These are phyloP conservation scores for Candida sanyaensis DNA, from an alignment of 1,139 yeast genomes.

Conservation along the genomic window DNA sequence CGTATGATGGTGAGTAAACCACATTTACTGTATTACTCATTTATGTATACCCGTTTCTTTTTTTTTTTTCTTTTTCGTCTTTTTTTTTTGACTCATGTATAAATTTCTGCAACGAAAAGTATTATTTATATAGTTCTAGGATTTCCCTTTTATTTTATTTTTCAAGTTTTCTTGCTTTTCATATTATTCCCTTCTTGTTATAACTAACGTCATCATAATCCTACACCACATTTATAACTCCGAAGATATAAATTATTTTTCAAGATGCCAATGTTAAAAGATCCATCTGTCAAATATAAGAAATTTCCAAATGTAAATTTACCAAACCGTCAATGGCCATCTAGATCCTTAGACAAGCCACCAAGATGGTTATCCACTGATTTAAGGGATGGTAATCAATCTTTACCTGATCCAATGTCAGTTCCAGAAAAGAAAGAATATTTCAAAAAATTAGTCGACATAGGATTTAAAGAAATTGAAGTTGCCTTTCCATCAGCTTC, in stretches of 20 bases:
- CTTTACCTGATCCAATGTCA: constrained; percentile 54
- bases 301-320: constrained; percentile 39
- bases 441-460: constrained; percentile 44
- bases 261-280: constrained; percentile 33
- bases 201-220: no score
- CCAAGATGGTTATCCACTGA: constrained; percentile 55
- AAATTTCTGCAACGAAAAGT: not conserved
- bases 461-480: constrained; percentile 52
- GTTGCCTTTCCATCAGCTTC: constrained; percentile 53
- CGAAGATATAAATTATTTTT: not conserved
- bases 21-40: not conserved
- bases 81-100: not conserved
- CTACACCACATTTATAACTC: not conserved
- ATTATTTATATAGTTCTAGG: not conserved
- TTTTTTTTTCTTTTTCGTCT: not conserved
- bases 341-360: constrained; percentile 37
- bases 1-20: not conserved
- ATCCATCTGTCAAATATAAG: constrained; percentile 43
- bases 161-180: not conserved
- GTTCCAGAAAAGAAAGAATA: constrained; percentile 46
- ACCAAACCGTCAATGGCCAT: constrained; percentile 48
- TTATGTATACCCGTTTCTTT: not conserved
- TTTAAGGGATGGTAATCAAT: constrained; percentile 52
- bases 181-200: no score
- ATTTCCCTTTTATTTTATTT: not conserved